Evolutionary conservation across 2,329 filamentous ascomycete genomes (phyloP).

Genomic region (Beauveria sp.): DNA sequence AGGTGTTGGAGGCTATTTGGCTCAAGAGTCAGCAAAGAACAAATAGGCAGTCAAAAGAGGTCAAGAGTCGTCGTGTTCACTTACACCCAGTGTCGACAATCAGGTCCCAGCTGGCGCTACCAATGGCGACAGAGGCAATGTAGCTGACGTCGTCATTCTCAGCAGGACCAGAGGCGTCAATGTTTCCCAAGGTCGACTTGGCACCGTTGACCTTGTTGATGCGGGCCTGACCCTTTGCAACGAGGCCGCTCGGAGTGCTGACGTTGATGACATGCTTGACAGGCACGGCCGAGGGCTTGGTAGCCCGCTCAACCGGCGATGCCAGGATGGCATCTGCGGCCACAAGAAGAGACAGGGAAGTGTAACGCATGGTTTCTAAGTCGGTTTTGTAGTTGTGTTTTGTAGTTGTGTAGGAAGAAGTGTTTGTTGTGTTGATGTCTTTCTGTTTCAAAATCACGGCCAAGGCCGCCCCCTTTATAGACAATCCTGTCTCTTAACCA

Average conservation of each 20-base stretch:
- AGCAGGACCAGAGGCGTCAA: slow-evolving; percentile 16
- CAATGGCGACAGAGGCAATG: slow-evolving; percentile 20
- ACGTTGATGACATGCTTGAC: slow-evolving; percentile 18
- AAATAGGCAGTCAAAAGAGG: too few relatives aligned
- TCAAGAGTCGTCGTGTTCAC: background rate
- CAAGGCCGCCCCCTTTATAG: background rate
- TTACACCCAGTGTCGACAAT: slow-evolving; percentile 24
- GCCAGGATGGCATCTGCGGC: slow-evolving; percentile 18
- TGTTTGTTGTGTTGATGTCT: background rate
- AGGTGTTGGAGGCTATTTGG: slow-evolving; percentile 19
- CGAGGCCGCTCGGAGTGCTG: slow-evolving; percentile 18
- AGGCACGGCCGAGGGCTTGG: slow-evolving; percentile 16
- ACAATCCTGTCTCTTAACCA: background rate
- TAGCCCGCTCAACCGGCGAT: slow-evolving; percentile 17
- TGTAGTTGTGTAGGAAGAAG: background rate
- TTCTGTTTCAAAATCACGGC: background rate
- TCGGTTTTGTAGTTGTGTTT: background rate
- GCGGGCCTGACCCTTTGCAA: slow-evolving; percentile 18
- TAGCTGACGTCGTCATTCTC: slow-evolving; percentile 22
- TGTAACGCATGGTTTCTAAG: slow-evolving; percentile 6
- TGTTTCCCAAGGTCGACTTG: background rate
- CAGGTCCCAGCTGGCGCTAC: slow-evolving; percentile 19
- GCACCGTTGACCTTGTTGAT: slow-evolving; percentile 18
- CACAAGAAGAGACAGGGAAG: background rate
- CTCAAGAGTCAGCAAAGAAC: background rate